Evolutionary conservation across 176 grass and related monocot genomes (phyloP), one percentile per base, ranked within the genome.

Genomic region (Aechmea fasciata): DNA sequence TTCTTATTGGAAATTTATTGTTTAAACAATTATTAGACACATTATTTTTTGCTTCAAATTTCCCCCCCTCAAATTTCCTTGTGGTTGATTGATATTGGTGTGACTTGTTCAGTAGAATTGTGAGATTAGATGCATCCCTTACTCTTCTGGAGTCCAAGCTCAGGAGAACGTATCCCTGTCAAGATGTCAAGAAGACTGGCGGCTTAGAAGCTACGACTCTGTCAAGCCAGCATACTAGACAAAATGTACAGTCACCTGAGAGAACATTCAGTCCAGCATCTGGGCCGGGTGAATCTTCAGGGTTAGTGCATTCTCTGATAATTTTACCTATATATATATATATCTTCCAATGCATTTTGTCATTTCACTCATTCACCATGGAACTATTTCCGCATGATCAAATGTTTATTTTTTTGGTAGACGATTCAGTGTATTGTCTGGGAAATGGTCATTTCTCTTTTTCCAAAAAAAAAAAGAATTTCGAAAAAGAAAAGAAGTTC

Each of bases 61-160:
- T 1, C 2, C 25, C 25, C 25, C 25, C 2, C 25, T 26, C 25
- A 26, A 26, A 26, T 26, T 26, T 26, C 25, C 25, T 1, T 52
- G 47, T 73, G 11, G 25, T 51, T 72, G 71, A 67, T 14, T 8
- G 15, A 7, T 57, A 51, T 59, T 48, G 2, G 20, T 3, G 50
- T 15, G 9, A 0, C 11, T 11, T 66, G 74, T 82, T 20, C 50
- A 82, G 79, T 59, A 82, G 69, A 54, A 71, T 82, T 65, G 73
- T 82, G 10, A 82, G 70, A 71, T 14, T 82, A 48, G 73, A 82
- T 23, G 52, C 72, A 29, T 71, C 67, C 69, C 79, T 76, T 65
- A 54, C 73, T 22, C 79, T 82, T 76, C 73, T 82, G 8, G 73
- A 82, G 65, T 48, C 66, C 50, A 82, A 65, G 51, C 65, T 71